Conservation (phyloP, 2,329 filamentous ascomycete genomes). For the Tolypocladium guangdongense region DNA sequence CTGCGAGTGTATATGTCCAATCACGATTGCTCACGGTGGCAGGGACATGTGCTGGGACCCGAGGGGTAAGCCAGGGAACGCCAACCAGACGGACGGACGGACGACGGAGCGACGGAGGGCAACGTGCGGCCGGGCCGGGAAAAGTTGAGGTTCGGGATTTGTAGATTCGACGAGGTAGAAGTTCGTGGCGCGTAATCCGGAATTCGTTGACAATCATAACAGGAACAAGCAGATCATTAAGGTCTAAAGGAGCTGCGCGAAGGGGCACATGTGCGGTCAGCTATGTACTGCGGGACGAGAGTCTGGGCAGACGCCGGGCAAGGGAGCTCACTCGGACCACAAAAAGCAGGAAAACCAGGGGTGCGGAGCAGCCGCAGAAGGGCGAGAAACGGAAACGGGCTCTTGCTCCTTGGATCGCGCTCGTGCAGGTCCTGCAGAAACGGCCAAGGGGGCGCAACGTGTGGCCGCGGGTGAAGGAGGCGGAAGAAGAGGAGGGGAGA, state of each 20-base stretch:
- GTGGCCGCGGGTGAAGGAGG: background rate
- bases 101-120: background rate
- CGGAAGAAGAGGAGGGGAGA: background rate
- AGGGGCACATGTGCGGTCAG: conserved; percentile 3
- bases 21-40: background rate
- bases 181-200: background rate
- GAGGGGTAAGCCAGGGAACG: background rate
- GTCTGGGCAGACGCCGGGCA: background rate
- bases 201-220: background rate
- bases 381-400: background rate
- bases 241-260: conserved; percentile 2
- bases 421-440: background rate
- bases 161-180: background rate
- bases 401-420: background rate
- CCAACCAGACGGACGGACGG: background rate
- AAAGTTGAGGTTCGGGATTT: background rate
- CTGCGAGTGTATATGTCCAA: background rate
- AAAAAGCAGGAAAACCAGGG: background rate
- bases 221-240: conserved; percentile 2
- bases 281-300: background rate
- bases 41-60: background rate
- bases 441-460: background rate
- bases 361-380: background rate
- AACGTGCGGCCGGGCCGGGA: background rate
- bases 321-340: background rate